Base-by-base conservation (phyloP, 768 basidiomycete species). In the Russula foetens region DNA sequence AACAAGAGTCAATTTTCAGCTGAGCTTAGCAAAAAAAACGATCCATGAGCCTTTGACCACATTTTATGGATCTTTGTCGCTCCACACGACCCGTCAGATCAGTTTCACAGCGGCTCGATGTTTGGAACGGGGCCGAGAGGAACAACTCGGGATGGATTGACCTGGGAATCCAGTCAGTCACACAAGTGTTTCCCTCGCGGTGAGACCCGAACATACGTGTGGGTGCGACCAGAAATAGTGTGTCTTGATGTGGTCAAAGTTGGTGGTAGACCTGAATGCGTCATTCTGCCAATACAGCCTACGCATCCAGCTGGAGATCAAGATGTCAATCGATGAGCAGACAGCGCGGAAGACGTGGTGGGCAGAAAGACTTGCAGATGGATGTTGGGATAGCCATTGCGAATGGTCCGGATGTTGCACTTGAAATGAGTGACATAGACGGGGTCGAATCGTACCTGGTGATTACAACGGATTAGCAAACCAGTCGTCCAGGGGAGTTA, bases 351-450 rank as follows among this genome's bases (percentile, higher is more conserved):
- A 58, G 14, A 35, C 4, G 14, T 35, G 11, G 35, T 35, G 31
- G 23, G 23, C 17, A 12, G 41, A 33, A 29, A 47, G 48, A 73
- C 79, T 47, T 56, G 81, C 84, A 70, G 70, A 26, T 98, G 81
- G 51, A 97, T 81, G 50, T 84, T 80, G 21, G 95, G 94, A 72
- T 94, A 98, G 7, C 89, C 89, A 68, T 84, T 76, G 24, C 95
- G 90, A 69, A 97, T 90, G 45, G 81, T 84, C 31, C 86, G 84
- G 64, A 92, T 71, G 77, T 96, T 94, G 75, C 92, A 95, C 67
- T 98, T 98, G 81, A 98, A 98, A 71, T 93, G 91, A 0, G 86
- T 84, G 49, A 88, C 81, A 72, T 98, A 98, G 17, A 88, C 95
- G 1, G 86, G 85, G 67, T 96, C 93, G 73, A 94, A 95, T 38